A percentile compares a stretch with the other conserved stretches of the same genome.
Conservation (phyloP, 2,329 filamentous ascomycete genomes). For the Ceratocystis alfenasii region DNA sequence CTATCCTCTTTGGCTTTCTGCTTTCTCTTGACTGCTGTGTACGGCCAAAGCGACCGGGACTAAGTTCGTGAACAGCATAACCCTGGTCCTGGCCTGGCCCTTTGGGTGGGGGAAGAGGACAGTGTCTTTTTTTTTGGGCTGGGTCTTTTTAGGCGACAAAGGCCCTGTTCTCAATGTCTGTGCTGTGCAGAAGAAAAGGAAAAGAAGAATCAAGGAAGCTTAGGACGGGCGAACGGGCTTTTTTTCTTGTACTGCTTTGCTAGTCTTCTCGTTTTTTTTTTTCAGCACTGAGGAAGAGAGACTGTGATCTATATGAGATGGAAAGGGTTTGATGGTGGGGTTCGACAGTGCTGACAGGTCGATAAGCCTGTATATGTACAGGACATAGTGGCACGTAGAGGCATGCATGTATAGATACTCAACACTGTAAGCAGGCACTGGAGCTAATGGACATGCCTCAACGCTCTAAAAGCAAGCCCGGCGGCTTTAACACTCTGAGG, state of each 20-base stretch:
- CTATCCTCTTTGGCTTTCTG: neutral
- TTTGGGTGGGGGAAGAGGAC: neutral
- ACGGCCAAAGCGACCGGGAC: neutral
- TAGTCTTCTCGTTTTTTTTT: neutral
- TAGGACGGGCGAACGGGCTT: neutral
- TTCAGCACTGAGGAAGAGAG: neutral
- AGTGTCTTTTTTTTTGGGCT: neutral
- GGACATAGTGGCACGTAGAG: neutral
- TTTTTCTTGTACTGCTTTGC: neutral
- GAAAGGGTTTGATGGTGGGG: neutral
- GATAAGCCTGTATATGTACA: neutral
- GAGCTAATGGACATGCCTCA: neutral
- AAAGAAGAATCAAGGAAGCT: constrained; percentile 8
- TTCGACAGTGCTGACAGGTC: neutral
- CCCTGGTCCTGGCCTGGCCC: neutral
- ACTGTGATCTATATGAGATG: neutral
- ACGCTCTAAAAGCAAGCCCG: too few relatives aligned
- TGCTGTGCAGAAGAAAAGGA: constrained; percentile 13
- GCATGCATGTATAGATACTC: neutral
- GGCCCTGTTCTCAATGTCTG: constrained; percentile 2
- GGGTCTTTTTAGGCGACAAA: neutral
- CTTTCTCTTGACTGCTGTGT: neutral
- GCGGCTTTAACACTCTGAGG: too few relatives aligned
- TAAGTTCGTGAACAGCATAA: neutral
- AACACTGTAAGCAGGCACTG: neutral